Base-by-base conservation (phyloP, 2,329 filamentous ascomycete species). In the Colletotrichum spinosum region DNA sequence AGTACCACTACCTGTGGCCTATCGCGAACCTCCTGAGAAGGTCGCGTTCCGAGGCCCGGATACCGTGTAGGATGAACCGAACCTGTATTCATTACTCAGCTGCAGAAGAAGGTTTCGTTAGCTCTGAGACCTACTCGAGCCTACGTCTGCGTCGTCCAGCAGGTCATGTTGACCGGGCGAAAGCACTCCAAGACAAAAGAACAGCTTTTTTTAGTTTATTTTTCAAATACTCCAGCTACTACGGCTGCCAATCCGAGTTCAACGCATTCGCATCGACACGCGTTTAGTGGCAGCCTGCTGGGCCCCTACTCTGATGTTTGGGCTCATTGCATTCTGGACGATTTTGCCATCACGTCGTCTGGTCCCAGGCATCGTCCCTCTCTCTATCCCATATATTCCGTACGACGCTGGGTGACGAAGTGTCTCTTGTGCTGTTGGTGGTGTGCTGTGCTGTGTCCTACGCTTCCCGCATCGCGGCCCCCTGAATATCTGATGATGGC, bases 21-120 rank as follows among this genome's bases (percentile, higher is more conserved):
- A 25, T 4, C 25, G 25, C 25, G 25, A 25, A 25, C 25, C 25
- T 4, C 25, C 4, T 25, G 25, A 25, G 25, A 25, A 25, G 45
- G 38, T 50, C 25, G 51, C 37, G 62, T 56, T 54, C 52, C 45
- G 17, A 46, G 39, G 41, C 57, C 45, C 38, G 45, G 37, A 49
- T 51, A 25, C 25, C 46, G 62, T 65, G 62, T 61, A 51, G 62
- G 62, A 65, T 61, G 62, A 61, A 65, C 57, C 61, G 12, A 37
- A 63, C 48, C 60, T 44, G 35, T 63, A 49, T 48, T 35, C 17
- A 35, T 11, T 41, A 17, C 25, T 34, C 35, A 39, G 38, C 13
- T 25, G 25, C 25, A 25, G 25, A 58, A 37, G 17, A 42, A 58
- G 48, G 45, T 17, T 49, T 49, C 15, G 13, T 8, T 15, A 15